phyloP scores from a whole-genome alignment of 2,329 filamentous ascomycete species.

The Trichoderma sp. region DNA sequence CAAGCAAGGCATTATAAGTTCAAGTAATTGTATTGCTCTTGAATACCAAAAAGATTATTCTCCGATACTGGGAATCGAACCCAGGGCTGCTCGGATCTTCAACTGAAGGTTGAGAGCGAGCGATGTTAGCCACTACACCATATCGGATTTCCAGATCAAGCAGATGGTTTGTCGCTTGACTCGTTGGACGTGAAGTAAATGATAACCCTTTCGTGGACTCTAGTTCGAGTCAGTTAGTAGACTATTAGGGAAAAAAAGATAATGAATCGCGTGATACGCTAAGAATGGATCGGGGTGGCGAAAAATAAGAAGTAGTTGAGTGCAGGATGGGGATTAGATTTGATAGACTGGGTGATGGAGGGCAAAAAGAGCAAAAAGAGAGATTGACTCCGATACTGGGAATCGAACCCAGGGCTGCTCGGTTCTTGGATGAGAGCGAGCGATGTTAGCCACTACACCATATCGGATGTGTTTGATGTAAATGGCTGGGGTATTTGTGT shows the following conservation, averaged over 20 bases:
- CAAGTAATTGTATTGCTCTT: accelerated
- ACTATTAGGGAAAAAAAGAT: background rate
- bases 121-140: conserved; percentile 40
- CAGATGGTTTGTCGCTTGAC: conserved; percentile 1
- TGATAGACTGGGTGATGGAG: background rate
- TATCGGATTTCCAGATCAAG: conserved; percentile 28
- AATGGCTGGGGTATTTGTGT: background rate
- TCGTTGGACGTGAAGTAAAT: background rate
- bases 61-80: conserved; percentile 39
- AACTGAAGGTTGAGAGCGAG: conserved; percentile 32
- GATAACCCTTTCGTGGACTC: background rate
- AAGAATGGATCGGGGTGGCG: background rate
- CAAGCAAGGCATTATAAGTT: background rate
- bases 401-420: conserved; percentile 24
- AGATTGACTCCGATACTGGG: conserved; percentile 21
- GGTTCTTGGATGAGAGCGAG: conserved; percentile 26
- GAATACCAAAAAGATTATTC: background rate
- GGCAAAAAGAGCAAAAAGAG: background rate
- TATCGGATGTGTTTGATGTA: conserved; percentile 28
- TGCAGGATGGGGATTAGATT: too few relatives aligned
- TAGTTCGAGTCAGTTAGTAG: background rate
- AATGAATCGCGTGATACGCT: background rate
- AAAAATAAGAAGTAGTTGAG: background rate
- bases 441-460: conserved; percentile 40
- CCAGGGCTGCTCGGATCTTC: conserved; percentile 34